Conservation (phyloP, 768 basidiomycete species). For the Termitomyces sp. region DNA sequence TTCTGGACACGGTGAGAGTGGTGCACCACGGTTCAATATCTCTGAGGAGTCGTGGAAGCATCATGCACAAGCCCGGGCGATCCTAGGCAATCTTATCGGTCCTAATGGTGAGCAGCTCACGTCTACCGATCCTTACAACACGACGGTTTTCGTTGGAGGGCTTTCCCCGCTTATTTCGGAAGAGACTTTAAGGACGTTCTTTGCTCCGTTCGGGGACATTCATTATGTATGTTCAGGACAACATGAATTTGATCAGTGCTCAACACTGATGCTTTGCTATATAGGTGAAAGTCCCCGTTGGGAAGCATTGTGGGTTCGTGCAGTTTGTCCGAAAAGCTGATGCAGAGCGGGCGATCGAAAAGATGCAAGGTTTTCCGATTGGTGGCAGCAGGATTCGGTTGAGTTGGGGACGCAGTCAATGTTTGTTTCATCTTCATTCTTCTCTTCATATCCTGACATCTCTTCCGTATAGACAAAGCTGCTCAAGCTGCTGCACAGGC, state of each 20-base stretch:
- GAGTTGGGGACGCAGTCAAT: conserved; percentile 93
- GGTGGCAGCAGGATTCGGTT: conserved; percentile 87
- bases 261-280: conserved; percentile 11
- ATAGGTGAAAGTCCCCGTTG: conserved; percentile 93
- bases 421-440: conserved; percentile 34
- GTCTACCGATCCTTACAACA: conserved; percentile 92
- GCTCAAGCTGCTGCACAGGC: conserved; percentile 86
- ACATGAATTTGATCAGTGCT: background rate
- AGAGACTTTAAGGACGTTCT: conserved; percentile 87
- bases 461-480: conserved; percentile 61
- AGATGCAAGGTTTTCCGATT: conserved; percentile 95
- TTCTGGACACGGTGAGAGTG: conserved; percentile 26
- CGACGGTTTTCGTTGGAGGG: conserved; percentile 93
- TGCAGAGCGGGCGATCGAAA: conserved; percentile 89
- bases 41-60: conserved; percentile 82
- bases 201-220: conserved; percentile 89
- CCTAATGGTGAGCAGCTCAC: conserved; percentile 84
- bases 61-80: conserved; percentile 77
- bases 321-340: conserved; percentile 91
- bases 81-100: conserved; percentile 78
- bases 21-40: conserved; percentile 49
- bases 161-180: conserved; percentile 85
- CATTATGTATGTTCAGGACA: conserved; percentile 62
- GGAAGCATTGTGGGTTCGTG: conserved; percentile 94
- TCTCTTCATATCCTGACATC: conserved; percentile 2